phyloP scores from a whole-genome alignment of 352 stramenopile species.

The Blastocystis sp. region DNA sequence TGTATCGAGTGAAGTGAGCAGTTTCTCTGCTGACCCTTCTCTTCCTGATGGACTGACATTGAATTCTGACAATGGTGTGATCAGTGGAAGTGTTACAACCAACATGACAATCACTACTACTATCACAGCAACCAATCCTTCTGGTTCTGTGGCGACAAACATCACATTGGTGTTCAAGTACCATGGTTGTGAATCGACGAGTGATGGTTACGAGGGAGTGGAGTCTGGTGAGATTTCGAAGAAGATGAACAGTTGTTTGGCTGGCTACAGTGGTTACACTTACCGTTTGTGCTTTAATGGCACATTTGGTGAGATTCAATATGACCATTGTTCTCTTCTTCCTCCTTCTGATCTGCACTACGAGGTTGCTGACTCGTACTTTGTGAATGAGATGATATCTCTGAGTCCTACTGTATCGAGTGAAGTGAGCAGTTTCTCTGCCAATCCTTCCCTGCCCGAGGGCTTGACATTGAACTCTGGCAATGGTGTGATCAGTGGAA shows the following conservation, averaged over 20 bases:
- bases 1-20: not conserved
- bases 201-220: not conserved
- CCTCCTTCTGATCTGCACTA: constrained; percentile 2
- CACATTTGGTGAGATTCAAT: not conserved
- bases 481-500: constrained; percentile 12
- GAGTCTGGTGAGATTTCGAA: not conserved
- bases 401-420: constrained; percentile 35
- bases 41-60: constrained; percentile 48
- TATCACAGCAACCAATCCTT: not conserved
- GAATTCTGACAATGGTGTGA: constrained; percentile 5
- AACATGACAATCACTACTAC: constrained; percentile 3
- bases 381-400: not conserved
- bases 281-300: not conserved
- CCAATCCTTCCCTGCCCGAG: not conserved
- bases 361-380: not conserved
- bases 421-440: not conserved
- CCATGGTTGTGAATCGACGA: not conserved
- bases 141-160: not conserved
- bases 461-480: not conserved
- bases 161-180: not conserved
- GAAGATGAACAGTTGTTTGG: not conserved
- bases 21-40: not conserved
- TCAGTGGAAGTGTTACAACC: constrained; percentile 20
- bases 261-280: not conserved
- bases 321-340: not conserved